A percentile compares a stretch with the other conserved stretches of the same genome.
Evolutionary conservation across 345 rosid species (phyloP).

Genomic region (Barbarea vulgaris): DNA sequence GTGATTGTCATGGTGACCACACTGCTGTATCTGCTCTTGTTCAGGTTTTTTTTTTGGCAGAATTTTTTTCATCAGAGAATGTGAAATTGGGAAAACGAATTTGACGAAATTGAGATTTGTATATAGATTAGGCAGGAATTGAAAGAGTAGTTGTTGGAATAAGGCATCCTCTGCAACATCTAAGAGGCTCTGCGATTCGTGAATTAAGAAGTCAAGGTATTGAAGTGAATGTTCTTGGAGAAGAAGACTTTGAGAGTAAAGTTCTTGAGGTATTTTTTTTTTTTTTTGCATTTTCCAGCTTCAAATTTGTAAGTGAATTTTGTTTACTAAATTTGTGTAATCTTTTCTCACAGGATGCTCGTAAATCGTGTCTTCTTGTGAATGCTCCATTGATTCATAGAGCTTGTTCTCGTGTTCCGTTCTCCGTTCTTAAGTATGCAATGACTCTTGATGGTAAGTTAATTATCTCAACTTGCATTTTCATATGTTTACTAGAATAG

Average conservation of each 20-base stretch:
- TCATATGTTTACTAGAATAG: not conserved
- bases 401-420: constrained; percentile 85
- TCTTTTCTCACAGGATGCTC: constrained; percentile 60
- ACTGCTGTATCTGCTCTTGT: constrained; percentile 85
- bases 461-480: constrained; percentile 27
- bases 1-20: constrained; percentile 89
- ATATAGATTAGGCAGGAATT: constrained; percentile 83
- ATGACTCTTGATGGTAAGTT: constrained; percentile 98
- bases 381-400: constrained; percentile 85
- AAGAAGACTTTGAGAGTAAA: constrained; percentile 83
- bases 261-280: constrained; percentile 60
- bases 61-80: no score
- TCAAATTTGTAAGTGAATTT: not conserved
- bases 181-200: constrained; percentile 80
- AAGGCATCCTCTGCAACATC: constrained; percentile 87
- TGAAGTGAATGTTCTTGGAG: constrained; percentile 91
- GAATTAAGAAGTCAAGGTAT: constrained; percentile 72
- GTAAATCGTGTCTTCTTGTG: constrained; percentile 76
- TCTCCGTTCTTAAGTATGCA: constrained; percentile 92
- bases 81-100: not conserved
- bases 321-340: not conserved
- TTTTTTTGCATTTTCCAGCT: not conserved
- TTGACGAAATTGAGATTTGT: constrained; percentile 43
- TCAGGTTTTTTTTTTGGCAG: constrained; percentile 52
- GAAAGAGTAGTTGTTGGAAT: constrained; percentile 81